Evolutionary conservation across 2,329 filamentous ascomycete genomes (phyloP).

Genomic region (Emergomyces pasteurianus): DNA sequence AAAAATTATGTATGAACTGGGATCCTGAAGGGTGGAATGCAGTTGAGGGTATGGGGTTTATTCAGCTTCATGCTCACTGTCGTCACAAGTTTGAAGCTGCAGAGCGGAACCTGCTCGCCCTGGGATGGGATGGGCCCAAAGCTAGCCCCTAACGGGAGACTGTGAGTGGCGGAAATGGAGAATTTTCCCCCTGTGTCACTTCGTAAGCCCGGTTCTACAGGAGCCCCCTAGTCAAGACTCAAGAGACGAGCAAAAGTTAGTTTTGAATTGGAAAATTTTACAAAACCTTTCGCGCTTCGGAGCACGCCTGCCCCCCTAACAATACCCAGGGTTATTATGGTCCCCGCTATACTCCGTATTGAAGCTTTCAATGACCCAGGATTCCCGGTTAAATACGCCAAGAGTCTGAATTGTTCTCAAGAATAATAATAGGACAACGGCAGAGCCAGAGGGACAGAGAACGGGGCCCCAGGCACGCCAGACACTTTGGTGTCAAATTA

Average conservation of each 20-base stretch:
- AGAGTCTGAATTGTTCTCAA: not conserved
- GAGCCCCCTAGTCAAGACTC: not conserved
- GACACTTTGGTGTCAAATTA: not conserved
- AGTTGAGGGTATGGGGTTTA: not conserved
- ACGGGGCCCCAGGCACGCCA: not conserved
- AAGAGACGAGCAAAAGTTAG: not conserved
- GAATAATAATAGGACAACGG: no score
- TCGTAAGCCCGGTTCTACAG: not conserved
- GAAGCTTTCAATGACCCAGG: not conserved
- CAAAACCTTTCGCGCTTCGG: not conserved
- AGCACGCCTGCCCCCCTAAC: no score
- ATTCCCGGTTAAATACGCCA: not conserved
- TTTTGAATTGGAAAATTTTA: not conserved
- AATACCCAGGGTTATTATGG: not conserved
- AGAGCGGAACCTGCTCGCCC: not conserved
- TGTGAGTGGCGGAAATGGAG: not conserved
- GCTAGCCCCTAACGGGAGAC: not conserved
- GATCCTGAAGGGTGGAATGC: not conserved
- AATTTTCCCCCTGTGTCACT: not conserved
- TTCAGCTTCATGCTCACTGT: not conserved
- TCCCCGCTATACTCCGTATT: not conserved
- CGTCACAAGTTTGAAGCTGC: constrained; percentile 1
- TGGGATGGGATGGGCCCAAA: not conserved
- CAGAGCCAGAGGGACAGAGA: not conserved
- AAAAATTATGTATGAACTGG: not conserved